A percentile compares a stretch with the other conserved stretches of the same genome.
These are phyloP conservation scores for Arthrobotrys pseudoclavata DNA, from an alignment of 2,329 filamentous ascomycete genomes.

Conservation along the genomic window DNA sequence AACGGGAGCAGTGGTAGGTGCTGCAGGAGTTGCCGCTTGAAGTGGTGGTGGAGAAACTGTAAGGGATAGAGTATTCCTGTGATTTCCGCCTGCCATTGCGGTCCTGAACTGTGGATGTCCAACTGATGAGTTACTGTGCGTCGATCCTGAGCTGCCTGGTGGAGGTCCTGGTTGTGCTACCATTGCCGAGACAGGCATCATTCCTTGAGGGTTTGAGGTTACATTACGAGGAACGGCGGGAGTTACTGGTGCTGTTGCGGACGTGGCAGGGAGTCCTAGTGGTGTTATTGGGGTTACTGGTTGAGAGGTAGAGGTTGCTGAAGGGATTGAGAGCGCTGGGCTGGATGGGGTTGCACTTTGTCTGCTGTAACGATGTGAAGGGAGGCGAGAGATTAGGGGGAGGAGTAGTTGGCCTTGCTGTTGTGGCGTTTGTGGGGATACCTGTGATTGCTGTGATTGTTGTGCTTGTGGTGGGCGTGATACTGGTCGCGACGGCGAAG, in stretches of 20 bases:
- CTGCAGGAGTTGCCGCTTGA: constrained; percentile 29
- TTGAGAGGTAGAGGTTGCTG: constrained; percentile 40
- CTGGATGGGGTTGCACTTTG: constrained; percentile 10
- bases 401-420: constrained; percentile 28
- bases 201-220: constrained; percentile 25
- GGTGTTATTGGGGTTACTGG: constrained; percentile 42
- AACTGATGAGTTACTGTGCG: constrained; percentile 31
- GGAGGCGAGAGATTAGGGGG: constrained; percentile 52
- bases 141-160: constrained; percentile 53
- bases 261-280: constrained; percentile 22
- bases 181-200: constrained; percentile 58
- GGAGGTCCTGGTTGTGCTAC: constrained; percentile 53
- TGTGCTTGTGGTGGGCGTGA: constrained; percentile 9
- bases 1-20: background rate
- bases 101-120: constrained; percentile 58
- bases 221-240: constrained; percentile 40
- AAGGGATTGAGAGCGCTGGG: constrained; percentile 50
- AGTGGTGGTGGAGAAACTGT: constrained; percentile 36
- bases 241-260: constrained; percentile 50
- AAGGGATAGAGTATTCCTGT: constrained; percentile 42
- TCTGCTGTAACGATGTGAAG: constrained; percentile 48
- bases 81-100: constrained; percentile 28
- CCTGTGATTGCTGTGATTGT: background rate
- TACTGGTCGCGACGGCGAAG: constrained; percentile 25
- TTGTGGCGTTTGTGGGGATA: constrained; percentile 9